Percentiles rank a stretch among this genome's conserved stretches.
Conservation (phyloP, 345 rosid genomes). For the Populus ilicifolia region DNA sequence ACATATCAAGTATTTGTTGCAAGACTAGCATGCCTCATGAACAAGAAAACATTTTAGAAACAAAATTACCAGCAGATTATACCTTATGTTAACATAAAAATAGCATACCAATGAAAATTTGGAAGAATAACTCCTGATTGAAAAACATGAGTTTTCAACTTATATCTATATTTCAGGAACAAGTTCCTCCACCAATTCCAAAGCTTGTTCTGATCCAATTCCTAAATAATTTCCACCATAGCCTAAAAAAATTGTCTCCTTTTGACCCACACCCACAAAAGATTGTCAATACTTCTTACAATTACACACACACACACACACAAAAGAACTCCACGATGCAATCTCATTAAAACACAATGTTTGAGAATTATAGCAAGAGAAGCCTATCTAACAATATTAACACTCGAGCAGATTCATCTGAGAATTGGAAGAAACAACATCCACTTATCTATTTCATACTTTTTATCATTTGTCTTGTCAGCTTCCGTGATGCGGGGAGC, state of each 20-base stretch:
- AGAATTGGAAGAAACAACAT: not conserved
- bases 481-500: constrained; percentile 93
- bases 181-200: not conserved
- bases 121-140: not conserved
- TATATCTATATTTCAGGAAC: not conserved
- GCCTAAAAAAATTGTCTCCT: not conserved
- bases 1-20: not conserved
- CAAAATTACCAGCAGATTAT: not conserved
- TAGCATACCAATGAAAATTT: not conserved
- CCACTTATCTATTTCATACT: constrained; percentile 44
- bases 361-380: not conserved
- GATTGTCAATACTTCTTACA: not conserved
- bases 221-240: not conserved
- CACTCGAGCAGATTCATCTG: not conserved
- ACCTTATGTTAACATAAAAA: not conserved
- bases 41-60: not conserved
- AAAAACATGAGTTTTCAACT: too few relatives aligned
- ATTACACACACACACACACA: too few relatives aligned
- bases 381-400: not conserved
- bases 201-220: not conserved
- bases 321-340: not conserved
- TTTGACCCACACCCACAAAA: not conserved
- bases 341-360: not conserved
- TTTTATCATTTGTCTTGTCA: constrained; percentile 74
- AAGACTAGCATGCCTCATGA: not conserved